A percentile compares a stretch with the other conserved stretches of the same genome.
Conservation (phyloP, 140 eudicot species). For the Ambrosia hybrid region DNA sequence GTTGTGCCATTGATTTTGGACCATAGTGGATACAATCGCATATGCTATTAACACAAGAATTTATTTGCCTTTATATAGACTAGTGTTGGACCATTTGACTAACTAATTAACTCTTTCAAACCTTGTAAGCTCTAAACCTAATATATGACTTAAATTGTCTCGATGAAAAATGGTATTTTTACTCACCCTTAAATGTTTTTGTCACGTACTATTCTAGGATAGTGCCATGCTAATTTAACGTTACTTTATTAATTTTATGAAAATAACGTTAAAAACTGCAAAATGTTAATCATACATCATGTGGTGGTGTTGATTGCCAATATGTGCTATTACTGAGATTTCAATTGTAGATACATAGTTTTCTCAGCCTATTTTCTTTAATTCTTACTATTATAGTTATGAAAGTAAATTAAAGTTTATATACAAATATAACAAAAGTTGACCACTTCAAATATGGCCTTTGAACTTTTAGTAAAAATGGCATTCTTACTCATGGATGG, state of each 20-base stretch:
- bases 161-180: not conserved
- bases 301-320: too few relatives aligned
- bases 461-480: not conserved
- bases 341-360: too few relatives aligned
- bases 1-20: conserved; percentile 36
- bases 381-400: not conserved
- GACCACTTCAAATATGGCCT: not conserved
- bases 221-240: too few relatives aligned
- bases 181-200: not conserved
- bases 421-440: not conserved
- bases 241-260: too few relatives aligned
- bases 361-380: too few relatives aligned
- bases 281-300: too few relatives aligned
- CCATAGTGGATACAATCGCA: conserved; percentile 39
- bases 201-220: not conserved
- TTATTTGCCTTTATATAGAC: conserved; percentile 23
- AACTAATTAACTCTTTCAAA: not conserved
- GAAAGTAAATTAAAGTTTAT: not conserved
- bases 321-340: too few relatives aligned
- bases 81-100: conserved; percentile 33
- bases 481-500: conserved; percentile 1
- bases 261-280: too few relatives aligned
- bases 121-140: not conserved
- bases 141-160: not conserved
- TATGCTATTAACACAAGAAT: conserved; percentile 29